Evolutionary conservation across 345 rosid genomes (phyloP).

Genomic region (Acer saccharum): DNA sequence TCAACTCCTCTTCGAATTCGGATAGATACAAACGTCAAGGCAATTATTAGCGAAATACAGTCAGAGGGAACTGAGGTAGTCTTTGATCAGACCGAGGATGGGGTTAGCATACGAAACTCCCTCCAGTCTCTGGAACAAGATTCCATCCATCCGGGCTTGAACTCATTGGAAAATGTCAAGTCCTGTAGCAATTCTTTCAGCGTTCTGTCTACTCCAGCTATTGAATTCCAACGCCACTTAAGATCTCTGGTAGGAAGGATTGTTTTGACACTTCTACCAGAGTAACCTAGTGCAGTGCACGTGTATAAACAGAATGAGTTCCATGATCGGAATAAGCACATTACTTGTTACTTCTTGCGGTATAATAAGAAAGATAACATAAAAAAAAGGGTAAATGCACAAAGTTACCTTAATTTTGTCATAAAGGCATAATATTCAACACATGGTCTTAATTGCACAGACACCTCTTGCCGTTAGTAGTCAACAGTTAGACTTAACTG

Average conservation of each 20-base stretch:
- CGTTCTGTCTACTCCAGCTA: conserved; percentile 69
- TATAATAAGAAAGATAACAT: not conserved
- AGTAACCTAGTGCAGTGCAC: conserved; percentile 55
- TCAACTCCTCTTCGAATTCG: not conserved
- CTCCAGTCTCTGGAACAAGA: conserved; percentile 70
- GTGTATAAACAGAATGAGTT: conserved; percentile 5
- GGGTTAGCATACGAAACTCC: conserved; percentile 53
- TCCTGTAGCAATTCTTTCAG: conserved; percentile 63
- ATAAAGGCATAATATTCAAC: no score
- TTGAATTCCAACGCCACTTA: conserved; percentile 69
- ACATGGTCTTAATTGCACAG: no score
- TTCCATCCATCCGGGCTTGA: conserved; percentile 96
- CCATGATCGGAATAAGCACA: not conserved
- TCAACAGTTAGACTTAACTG: no score
- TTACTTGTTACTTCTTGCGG: not conserved
- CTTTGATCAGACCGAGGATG: conserved; percentile 62
- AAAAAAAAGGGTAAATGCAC: no score
- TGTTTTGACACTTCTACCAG: conserved; percentile 86
- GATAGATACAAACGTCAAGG: not conserved
- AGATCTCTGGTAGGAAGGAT: conserved; percentile 65
- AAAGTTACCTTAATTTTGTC: no score
- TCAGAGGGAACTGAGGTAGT: conserved; percentile 73
- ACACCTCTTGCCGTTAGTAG: no score
- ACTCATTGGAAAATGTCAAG: conserved; percentile 51
- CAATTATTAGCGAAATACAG: not conserved